Conservation (phyloP, 768 basidiomycete species). For the Phanerodontia chrysosporium region DNA sequence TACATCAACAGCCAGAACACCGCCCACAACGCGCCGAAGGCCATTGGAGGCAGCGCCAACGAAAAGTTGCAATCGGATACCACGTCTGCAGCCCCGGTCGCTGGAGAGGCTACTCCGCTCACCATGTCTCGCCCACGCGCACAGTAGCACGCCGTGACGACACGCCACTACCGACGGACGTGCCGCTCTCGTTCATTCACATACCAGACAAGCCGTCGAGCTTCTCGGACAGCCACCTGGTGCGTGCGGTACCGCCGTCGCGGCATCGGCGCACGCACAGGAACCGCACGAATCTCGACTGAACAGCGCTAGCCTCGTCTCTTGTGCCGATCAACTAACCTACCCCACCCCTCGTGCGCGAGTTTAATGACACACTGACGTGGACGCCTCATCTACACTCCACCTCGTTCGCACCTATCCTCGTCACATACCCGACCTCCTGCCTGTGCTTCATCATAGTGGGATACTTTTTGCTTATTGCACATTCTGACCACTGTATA, state of each 20-base stretch:
- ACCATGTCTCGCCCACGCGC: constrained; percentile 57
- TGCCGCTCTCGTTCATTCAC: constrained; percentile 5
- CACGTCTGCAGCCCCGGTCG: constrained; percentile 17
- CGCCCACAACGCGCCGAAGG: constrained; percentile 49
- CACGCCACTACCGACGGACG: constrained; percentile 15
- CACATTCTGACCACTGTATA: background rate
- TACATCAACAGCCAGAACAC: constrained; percentile 51
- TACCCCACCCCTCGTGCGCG: background rate
- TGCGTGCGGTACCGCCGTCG: constrained; percentile 10
- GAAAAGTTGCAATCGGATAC: constrained; percentile 25
- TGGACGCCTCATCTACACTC: background rate
- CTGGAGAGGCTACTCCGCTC: constrained; percentile 18
- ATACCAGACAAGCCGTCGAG: constrained; percentile 1
- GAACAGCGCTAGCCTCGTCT: background rate
- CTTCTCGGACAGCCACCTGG: background rate
- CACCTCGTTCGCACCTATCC: background rate
- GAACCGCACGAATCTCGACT: constrained; percentile 8
- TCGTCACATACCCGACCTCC: background rate
- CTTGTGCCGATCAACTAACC: background rate
- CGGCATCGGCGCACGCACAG: constrained; percentile 6
- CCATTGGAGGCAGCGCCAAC: constrained; percentile 59
- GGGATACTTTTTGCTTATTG: background rate
- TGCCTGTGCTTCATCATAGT: background rate
- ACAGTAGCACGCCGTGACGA: constrained; percentile 45
- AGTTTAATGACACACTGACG: background rate